Evolutionary conservation across 495 filamentous ascomycete species (phyloP), one percentile per base, ranked within the genome.

Genomic region (Penicillium nucicola): DNA sequence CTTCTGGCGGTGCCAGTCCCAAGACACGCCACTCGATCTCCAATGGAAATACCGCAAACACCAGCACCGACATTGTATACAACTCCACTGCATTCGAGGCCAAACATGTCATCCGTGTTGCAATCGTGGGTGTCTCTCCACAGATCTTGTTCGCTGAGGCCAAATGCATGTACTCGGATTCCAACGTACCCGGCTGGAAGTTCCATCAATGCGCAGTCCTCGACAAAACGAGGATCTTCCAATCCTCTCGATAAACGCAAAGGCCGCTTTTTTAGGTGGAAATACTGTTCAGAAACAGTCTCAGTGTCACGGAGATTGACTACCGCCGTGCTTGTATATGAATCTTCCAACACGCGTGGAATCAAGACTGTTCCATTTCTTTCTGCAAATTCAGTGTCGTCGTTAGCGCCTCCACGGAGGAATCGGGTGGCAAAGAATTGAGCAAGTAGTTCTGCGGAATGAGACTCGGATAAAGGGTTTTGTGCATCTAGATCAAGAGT

Each of bases 11-110:
- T 58, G 4, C 61, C 64, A 2, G 53, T 50, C 9, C 55, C 56
- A 28, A 71, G 50, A 30, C 69, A 59, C 2, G 59, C 65, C 6
- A 82, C 80, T 0, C 80, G 70, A 33, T 83, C 70, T 4, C 80
- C 80, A 4, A 66, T 45, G 12, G 62, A 50, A 14, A 77, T 52
- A 7, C 38, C 31, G 12, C 55, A 48, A 5, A 77, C 68, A 0
- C 32, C 51, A 4, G 44, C 10, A 2, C 64, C 64, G 6, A 67
- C 57, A 1, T 51, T 37, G 14, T 63, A 65, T 6, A 83, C 65
- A 6, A 76, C 42, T 13, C 78, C 80, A 33, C 65, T 62, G 39
- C 71, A 72, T 53, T 76, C 73, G 14, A 58, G 52, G 0, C 78
- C 79, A 1, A 79, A 40, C 0, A 48, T 43, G 15, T 45, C 32